Percentiles rank a stretch among this genome's conserved stretches.
Evolutionary conservation across 495 filamentous ascomycete genomes (phyloP).

Genomic region (Xeromyces bisporus): DNA sequence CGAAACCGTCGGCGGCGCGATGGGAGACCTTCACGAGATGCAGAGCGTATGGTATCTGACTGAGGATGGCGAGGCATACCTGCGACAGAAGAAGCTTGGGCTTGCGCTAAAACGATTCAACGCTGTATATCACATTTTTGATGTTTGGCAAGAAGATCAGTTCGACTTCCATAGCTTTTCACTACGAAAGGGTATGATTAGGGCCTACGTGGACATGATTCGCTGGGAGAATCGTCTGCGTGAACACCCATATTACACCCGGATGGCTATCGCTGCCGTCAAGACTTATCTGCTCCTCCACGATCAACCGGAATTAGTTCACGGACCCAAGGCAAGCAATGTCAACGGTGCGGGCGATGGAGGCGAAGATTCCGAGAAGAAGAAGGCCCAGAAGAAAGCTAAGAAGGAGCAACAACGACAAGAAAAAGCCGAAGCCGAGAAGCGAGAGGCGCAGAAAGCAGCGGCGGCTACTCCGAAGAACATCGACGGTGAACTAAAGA

Average conservation of each 20-base stretch:
- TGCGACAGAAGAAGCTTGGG: conserved; percentile 64
- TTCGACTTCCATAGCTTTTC: conserved; percentile 99
- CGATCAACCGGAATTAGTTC: conserved; percentile 54
- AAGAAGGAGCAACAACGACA: conserved; percentile 76
- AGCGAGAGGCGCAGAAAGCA: conserved; percentile 42
- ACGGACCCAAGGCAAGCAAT: conserved; percentile 35
- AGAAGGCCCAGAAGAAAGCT: conserved; percentile 86
- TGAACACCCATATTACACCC: conserved; percentile 81
- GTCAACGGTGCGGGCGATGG: conserved; percentile 38
- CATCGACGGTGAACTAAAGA: conserved; percentile 39
- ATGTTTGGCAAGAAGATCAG: conserved; percentile 94
- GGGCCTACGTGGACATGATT: conserved; percentile 90
- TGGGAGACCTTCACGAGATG: conserved; percentile 93
- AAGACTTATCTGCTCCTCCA: conserved; percentile 63
- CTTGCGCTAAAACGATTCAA: conserved; percentile 85
- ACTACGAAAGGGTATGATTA: conserved; percentile 80
- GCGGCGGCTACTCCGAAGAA: conserved; percentile 36
- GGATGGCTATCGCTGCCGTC: conserved; percentile 70
- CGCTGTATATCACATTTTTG: conserved; percentile 78
- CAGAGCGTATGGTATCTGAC: conserved; percentile 96
- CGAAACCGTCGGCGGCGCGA: conserved; percentile 70
- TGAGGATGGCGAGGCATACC: conserved; percentile 83
- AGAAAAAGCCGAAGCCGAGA: conserved; percentile 68
- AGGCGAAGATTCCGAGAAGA: conserved; percentile 65
- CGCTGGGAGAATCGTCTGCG: conserved; percentile 85